Conservation (phyloP, 345 rosid species). For the Brassica napus region DNA sequence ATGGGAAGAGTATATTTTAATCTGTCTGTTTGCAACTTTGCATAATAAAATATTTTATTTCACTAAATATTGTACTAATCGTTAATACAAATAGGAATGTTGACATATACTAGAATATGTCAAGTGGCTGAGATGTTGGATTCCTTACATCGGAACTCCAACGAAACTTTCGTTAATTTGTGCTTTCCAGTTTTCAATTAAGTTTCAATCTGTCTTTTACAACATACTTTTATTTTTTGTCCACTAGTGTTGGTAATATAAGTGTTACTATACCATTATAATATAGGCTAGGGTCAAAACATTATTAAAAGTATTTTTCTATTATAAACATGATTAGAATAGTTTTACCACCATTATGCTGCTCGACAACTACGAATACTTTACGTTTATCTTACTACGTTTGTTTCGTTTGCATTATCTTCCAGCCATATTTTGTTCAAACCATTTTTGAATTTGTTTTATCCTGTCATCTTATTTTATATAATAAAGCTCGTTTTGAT, state of each 20-base stretch:
- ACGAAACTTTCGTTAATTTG: slow-evolving; percentile 31
- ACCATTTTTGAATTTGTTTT: not conserved
- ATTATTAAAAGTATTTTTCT: not conserved
- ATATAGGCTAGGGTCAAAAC: slow-evolving; percentile 17
- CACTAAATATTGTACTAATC: slow-evolving; percentile 12
- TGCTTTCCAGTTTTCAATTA: not conserved
- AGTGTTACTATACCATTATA: not conserved
- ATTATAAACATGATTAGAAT: slow-evolving; percentile 5
- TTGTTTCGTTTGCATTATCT: slow-evolving; percentile 3
- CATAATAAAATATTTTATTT: not conserved
- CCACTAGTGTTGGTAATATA: not conserved
- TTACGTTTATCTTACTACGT: not conserved
- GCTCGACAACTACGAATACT: not conserved
- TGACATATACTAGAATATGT: not conserved
- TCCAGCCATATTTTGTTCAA: not conserved
- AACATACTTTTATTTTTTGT: not conserved
- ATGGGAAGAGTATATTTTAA: slow-evolving; percentile 28
- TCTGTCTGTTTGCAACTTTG: slow-evolving; percentile 9
- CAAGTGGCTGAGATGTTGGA: slow-evolving; percentile 38
- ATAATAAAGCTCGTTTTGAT: not conserved
- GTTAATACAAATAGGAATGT: slow-evolving; percentile 11
- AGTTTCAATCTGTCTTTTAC: not conserved
- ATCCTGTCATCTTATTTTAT: not conserved
- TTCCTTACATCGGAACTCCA: slow-evolving; percentile 40
- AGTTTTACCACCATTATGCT: not conserved